Evolutionary conservation across 148 eudicot genomes (phyloP), one percentile per base, ranked within the genome.

Genomic region (Vaccinium macrocarpon): DNA sequence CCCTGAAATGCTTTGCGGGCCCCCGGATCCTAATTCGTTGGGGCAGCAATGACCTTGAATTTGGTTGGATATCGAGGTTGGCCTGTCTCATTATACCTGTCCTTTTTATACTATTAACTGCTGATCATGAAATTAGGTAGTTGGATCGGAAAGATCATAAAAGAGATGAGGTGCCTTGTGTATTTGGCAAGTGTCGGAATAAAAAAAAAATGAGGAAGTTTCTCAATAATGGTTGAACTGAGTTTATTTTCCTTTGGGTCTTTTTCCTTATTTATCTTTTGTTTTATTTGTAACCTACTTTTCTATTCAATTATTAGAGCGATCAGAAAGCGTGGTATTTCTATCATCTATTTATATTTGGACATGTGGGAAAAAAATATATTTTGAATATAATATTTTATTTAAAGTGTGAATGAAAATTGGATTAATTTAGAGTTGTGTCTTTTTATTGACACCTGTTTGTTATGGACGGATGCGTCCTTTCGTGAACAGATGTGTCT

Each of bases 101-200:
- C 68, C 48, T 62, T 51, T 15, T 2, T 42, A 42, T 42, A 35
- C 23, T 55, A 13, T 21, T 53, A 79, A 79, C 68, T 19, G 19
- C 81, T 11, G 38, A 18, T 56, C 8, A 29, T 79, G 49, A 79
- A 7, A 79, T 62, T 79, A 18, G 81, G 66, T 78, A 18, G 66
- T 53, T 78, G 81, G 49, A 18, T 48, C 29, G 35, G 21, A 53
- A 29, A 19, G 81, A 61, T 32, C 66, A 19, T 61, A 4, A 5
- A 53, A 0, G 19, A 14, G 48, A 38, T 16, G 8, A 19, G 23
- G 23, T 42, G 2, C 12, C 55, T 23, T 76, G 79, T 14, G 3
- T 76, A 25, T 12, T 76, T 76, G 56, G 27, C 57, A 76, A 50
- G 19, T 5, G 15, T 21, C 35, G 12, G 12, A 23, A 8, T 49